Evolutionary conservation across 306 rosid species (phyloP), one percentile per base, ranked within the genome.

Genomic region (Echinosophora koreensis): DNA sequence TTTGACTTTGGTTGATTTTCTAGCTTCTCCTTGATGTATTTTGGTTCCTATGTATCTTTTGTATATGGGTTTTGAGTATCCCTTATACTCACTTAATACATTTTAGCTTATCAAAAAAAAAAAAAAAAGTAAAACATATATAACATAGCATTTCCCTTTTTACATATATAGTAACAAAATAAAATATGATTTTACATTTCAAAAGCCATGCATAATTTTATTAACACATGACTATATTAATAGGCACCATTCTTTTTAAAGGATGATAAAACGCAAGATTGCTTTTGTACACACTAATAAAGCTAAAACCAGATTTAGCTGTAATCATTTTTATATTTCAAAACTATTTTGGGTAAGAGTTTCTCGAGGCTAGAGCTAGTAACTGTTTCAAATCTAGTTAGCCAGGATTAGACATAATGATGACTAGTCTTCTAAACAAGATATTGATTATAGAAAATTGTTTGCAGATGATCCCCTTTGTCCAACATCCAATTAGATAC

Each of bases 401-500:
- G 22, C 22, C 1, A 22, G 22, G 61, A 72, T 84, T 37, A 64
- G 73, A 74, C 38, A 6, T 6, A 22, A 74, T 50, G 77, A 69
- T 85, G 79, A 74, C 57, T 57, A 58, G 66, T 84, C 56, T 62
- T 44, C 52, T 64, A 76, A 65, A 69, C 52, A 46, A 59, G 6
- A 69, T 39, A 64, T 73, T 68, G 74, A 74, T 67, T 58, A 66
- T 68, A 38, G 7, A 74, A 66, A 66, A 69, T 50, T 37, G 63
- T 62, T 62, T 44, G 11, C 2, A 44, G 32, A 69, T 74, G 69
- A 66, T 49, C 60, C 66, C 59, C 38, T 79, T 75, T 80, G 68
- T 79, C 79, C 84, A 79, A 75, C 81, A 84, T 74, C 70, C 15
- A 51, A 67, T 71, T 49, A 74, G 71, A 77, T 72, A 77, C 73